Conservation (phyloP, 1,284 basidiomycete species). For the Thecaphora thlaspeos region DNA sequence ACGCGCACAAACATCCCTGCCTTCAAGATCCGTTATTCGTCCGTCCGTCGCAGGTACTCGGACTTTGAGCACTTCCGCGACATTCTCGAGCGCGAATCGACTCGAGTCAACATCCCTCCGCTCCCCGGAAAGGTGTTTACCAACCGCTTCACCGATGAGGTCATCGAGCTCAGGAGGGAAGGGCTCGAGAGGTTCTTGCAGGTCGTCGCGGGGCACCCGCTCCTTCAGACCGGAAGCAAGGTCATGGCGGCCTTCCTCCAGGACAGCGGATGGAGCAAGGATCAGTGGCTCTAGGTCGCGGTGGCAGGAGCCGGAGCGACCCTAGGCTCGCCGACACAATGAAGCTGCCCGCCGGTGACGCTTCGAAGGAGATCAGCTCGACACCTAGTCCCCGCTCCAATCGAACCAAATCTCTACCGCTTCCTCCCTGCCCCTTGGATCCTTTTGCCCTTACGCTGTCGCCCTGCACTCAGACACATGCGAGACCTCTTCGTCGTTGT, state of each 20-base stretch:
- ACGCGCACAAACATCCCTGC: conserved; percentile 99
- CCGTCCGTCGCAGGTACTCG: conserved; percentile 90
- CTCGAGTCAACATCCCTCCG: conserved; percentile 93
- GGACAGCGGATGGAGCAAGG: conserved; percentile 56
- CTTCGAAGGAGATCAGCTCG: too few species aligned
- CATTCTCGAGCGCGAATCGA: conserved; percentile 93
- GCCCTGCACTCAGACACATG: too few species aligned
- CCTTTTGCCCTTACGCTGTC: too few species aligned
- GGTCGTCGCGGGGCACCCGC: conserved; percentile 92
- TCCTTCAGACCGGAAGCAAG: conserved; percentile 97
- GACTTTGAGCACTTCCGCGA: conserved; percentile 99
- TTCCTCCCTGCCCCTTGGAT: too few species aligned
- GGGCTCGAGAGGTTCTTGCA: conserved; percentile 93
- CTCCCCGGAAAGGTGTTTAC: conserved; percentile 79
- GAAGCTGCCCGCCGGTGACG: too few species aligned
- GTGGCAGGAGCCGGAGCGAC: neutral
- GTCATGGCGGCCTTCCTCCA: conserved; percentile 95
- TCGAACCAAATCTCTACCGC: too few species aligned
- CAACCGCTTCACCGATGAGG: conserved; percentile 88
- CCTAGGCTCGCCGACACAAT: too few species aligned
- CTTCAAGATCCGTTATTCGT: conserved; percentile 91
- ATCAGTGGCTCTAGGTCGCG: conserved; percentile 29
- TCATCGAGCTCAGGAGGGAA: conserved; percentile 87
- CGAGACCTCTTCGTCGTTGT: neutral
- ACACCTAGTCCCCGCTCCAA: too few species aligned